These are phyloP conservation scores for Calocybe indica DNA, from an alignment of 768 basidiomycete genomes.

Conservation along the genomic window DNA sequence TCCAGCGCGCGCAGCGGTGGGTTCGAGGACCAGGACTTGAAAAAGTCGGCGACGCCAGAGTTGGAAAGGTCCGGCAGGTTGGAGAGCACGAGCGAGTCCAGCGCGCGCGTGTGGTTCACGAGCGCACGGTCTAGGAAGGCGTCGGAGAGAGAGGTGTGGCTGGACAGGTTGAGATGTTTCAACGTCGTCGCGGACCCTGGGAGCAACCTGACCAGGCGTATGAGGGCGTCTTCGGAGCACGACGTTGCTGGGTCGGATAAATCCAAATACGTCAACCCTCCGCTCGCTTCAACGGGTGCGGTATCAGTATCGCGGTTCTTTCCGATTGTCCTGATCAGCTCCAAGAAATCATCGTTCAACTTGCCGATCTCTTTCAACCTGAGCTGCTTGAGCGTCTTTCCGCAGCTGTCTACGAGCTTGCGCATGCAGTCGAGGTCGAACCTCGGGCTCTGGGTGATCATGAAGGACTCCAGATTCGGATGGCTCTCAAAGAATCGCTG, in stretches of 20 bases:
- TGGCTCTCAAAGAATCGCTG: conserved; percentile 62
- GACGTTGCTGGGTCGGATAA: conserved; percentile 55
- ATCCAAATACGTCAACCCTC: conserved; percentile 54
- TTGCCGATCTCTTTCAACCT: conserved; percentile 75
- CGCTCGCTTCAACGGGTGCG: conserved; percentile 18
- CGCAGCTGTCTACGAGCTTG: conserved; percentile 50
- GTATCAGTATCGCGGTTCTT: conserved; percentile 17
- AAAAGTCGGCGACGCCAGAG: conserved; percentile 63
- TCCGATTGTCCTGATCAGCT: conserved; percentile 29
- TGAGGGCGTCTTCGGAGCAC: conserved; percentile 50
- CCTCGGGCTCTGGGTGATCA: conserved; percentile 81
- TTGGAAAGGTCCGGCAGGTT: conserved; percentile 63
- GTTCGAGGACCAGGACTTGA: conserved; percentile 48
- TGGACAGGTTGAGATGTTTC: conserved; percentile 63
- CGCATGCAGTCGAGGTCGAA: conserved; percentile 69
- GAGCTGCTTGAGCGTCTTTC: conserved; percentile 51
- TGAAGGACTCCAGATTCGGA: conserved; percentile 61
- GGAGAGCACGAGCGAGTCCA: conserved; percentile 51
- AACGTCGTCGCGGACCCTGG: conserved; percentile 47
- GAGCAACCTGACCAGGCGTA: conserved; percentile 36
- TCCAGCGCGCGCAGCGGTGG: conserved; percentile 48
- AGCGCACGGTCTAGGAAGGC: conserved; percentile 57
- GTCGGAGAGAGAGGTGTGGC: conserved; percentile 59
- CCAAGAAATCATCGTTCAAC: conserved; percentile 61
- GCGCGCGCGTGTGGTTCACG: conserved; percentile 33